Evolutionary conservation across 75 land plant species (phyloP), one percentile per base, ranked within the genome.

Genomic region (Chamaecyparis obtusa): DNA sequence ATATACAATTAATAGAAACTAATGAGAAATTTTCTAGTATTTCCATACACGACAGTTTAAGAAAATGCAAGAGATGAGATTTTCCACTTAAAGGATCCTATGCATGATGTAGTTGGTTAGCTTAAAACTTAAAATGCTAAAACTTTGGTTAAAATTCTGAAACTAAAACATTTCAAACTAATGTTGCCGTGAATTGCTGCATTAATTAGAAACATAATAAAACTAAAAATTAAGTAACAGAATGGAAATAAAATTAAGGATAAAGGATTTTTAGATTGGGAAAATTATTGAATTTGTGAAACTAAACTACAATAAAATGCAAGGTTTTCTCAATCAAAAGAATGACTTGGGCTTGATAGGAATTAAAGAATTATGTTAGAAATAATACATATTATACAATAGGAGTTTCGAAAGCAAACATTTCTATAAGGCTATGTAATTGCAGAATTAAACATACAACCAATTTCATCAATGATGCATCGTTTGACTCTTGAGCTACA

Each of bases 1-100:
- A 90, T 49, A 83, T 16, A 86, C 64, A 48, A 32, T 24, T n/a
- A 84, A 27, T 27, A 77, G 80, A 36, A 33, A 36, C 37, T 39
- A 5, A 77, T 37, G 43, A 80, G 83, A 80, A 80, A 43, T 9
- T 2, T 9, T 1, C 3, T 8, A 43, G 41, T 39, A 43, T 80
- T 80, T 80, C 48, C 3, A 80, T 0, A 80, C 0, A 24, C 3
- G 44, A 80, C 30, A 80, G 2, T 80, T 77, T 44, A 80, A 3
- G n/a, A 30, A 3, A 37, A 77, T 44, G 83, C 14, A 80, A 44
- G 48, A 44, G 48, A 44, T 9, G 33, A 10, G 76, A 32, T 36
- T 32, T 32, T 21, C 76, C 33, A 72, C 15, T 10, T 33, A 33
- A 33, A 72, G 33, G n/a, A 7, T 11, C 36, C 10, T 72, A 33